Base-by-base conservation (phyloP, 345 rosid species). In the Acer saccharum region DNA sequence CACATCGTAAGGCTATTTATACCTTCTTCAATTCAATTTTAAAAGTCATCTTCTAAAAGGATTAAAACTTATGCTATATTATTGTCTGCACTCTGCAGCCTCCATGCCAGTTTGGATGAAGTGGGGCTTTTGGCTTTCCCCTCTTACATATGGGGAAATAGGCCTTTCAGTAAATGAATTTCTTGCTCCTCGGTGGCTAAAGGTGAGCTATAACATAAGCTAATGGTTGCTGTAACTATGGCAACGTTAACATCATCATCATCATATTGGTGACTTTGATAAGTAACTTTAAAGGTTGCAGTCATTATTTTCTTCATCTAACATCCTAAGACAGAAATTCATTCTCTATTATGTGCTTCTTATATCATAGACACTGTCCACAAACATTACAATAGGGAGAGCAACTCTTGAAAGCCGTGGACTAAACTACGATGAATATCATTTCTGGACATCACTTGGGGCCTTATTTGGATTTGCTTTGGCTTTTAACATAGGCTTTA, bases 121-220 rank as follows among this genome's bases (percentile, higher is more conserved):
- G 29, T 92, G 98, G 98, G 90, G 85, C 7, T 94, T 91, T 65
- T 92, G 98, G 98, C 74, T 90, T 35, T 85, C 84, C 46, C 98
- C 98, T 50, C 2, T 89, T 20, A 72, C 92, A 23, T 94, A 92
- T 75, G 96, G 88, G 3, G 91, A 87, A 78, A 91, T 91, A 63
- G 98, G 92, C 3, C 78, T 93, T 65, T 75, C 90, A 0, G 82
- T 84, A 17, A 94, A 92, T 54, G 96, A 94, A 66, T 91, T 94
- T 77, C 91, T 84, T 39, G 90, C 97, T 75, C 91, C 94, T 6
- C 71, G 98, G 21, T 90, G 98, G 97, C 85, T 87, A 52, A 80
- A 88, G 85, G 97, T 92, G 68, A 66, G 50, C 69, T 11, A 7
- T 54, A 67, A 46, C 41, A 3, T 1, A 23, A 21, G 54, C 69